A percentile compares a stretch with the other conserved stretches of the same genome.
These are phyloP conservation scores for Prinsepia uniflora DNA, from an alignment of 306 rosid species.

Conservation along the genomic window DNA sequence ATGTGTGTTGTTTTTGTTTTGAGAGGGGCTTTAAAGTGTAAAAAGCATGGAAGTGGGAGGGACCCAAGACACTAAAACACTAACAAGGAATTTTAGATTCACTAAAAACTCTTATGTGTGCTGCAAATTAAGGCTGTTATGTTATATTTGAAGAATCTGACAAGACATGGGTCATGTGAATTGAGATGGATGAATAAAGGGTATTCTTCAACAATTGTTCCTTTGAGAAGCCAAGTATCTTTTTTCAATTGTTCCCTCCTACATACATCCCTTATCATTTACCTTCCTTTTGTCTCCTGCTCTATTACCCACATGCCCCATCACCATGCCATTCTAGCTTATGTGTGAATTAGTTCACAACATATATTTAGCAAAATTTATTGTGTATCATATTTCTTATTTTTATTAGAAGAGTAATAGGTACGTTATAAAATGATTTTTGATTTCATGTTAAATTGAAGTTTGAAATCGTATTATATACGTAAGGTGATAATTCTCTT, in stretches of 20 bases:
- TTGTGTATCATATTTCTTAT: no score
- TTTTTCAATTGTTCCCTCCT: constrained; percentile 35
- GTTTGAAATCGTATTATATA: no score
- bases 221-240: constrained; percentile 85
- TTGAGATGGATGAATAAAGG: constrained; percentile 53
- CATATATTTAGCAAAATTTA: no score
- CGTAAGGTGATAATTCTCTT: no score
- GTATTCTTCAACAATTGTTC: constrained; percentile 44
- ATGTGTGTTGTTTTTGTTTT: constrained; percentile 39
- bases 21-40: constrained; percentile 58
- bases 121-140: constrained; percentile 73
- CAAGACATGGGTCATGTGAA: neutral
- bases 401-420: no score
- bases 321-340: constrained; percentile 23
- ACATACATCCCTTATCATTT: constrained; percentile 46
- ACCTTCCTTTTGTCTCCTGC: constrained; percentile 46
- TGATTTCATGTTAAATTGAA: no score
- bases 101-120: constrained; percentile 60
- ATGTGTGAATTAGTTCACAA: neutral
- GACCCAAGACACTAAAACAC: constrained; percentile 43
- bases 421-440: no score
- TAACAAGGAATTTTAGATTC: constrained; percentile 67
- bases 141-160: constrained; percentile 58
- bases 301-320: constrained; percentile 44
- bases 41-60: constrained; percentile 35